Evolutionary conservation across 2,329 filamentous ascomycete genomes (phyloP), one percentile per base, ranked within the genome.

Genomic region (Sporothrix schenckii): DNA sequence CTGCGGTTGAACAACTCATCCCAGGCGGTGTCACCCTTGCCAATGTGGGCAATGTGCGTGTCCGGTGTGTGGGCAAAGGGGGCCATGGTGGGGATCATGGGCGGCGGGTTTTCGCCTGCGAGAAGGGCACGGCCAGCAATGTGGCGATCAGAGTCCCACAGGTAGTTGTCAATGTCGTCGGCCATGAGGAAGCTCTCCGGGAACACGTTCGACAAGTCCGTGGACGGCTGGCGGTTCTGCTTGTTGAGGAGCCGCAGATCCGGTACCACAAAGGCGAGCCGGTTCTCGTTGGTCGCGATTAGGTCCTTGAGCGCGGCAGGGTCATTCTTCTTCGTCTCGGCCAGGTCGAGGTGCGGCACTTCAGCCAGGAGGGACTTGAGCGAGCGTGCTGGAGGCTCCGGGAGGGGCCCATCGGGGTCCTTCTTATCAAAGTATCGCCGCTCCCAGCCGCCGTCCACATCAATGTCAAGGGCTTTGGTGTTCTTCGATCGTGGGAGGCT

Each of bases 371-470:
- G 84, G 34, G 81, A 78, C 67, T 80, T 79, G 54, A 87, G 80
- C 19, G 83, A 83, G 74, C 86, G 87, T 39, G 81, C 79, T 39
- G 83, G 81, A 9, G 76, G 81, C 69, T 84, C 82, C 56, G 80
- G 73, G 82, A 93, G 92, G 72, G 89, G 89, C 79, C 94, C 93
- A 84, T 94, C 91, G 56, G 93, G 77, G 83, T 94, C 93, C 81
- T 97, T 93, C 76, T 89, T 92, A 81, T 97, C 92, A 74, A 91
- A 84, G 69, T 91, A 81, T 0, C 91, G 87, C 16, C 90, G 87
- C 77, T 88, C 80, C 53, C 80, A 75, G 71, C 85, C 81, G 30
- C 68, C 72, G 5, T 71, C 66, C 82, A 93, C 93, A 81, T 97
- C 94, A 76, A 90, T 92, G 80, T 97, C 93, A 75, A 91, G 85